phyloP scores from a whole-genome alignment of 2,329 filamentous ascomycete genomes.

The Fusarium nurragi region DNA sequence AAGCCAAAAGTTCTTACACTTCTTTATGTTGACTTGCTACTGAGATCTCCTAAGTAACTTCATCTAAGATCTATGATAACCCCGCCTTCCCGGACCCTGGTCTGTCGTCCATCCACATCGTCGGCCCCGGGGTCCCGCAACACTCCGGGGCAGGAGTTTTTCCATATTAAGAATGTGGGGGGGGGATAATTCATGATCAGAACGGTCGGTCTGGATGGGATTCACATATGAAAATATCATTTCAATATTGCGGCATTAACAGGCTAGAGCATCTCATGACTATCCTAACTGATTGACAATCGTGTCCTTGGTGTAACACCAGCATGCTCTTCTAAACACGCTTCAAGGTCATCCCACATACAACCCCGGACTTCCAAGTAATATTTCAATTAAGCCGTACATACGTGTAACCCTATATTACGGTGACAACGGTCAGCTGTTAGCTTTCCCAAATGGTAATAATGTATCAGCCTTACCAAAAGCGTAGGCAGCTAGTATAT shows the following conservation, averaged over 20 bases:
- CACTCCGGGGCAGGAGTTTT: not conserved
- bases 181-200: not conserved
- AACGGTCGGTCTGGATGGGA: not conserved
- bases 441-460: slow-evolving; percentile 1
- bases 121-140: slow-evolving; percentile 14
- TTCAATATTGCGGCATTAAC: not conserved
- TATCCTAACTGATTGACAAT: not conserved
- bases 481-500: not conserved
- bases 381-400: slow-evolving; percentile 7
- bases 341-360: slow-evolving; percentile 18
- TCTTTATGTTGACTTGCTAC: not conserved
- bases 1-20: not conserved
- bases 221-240: not conserved
- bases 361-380: slow-evolving; percentile 1
- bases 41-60: not conserved
- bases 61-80: not conserved
- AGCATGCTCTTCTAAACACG: not conserved
- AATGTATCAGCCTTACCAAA: slow-evolving; percentile 17
- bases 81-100: slow-evolving; percentile 3
- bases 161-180: not conserved
- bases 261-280: not conserved
- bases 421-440: slow-evolving; percentile 5
- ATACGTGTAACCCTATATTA: slow-evolving; percentile 5
- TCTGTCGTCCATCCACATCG: not conserved
- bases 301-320: not conserved